These are phyloP conservation scores for Wickerhamiella azyma DNA, from an alignment of 805 yeast species.

Conservation along the genomic window DNA sequence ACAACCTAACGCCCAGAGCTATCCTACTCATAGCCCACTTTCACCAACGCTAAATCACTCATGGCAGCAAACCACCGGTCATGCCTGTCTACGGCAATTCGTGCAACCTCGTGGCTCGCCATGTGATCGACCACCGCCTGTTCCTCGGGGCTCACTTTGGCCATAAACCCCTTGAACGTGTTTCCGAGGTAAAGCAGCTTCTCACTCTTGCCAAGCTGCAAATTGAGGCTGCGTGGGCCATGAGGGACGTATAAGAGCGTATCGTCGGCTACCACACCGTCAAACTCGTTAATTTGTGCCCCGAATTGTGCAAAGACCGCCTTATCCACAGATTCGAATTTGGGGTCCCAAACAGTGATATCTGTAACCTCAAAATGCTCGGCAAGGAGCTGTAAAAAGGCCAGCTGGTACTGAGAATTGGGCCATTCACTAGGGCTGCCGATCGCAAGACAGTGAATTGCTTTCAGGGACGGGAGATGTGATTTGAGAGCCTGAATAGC, in stretches of 20 bases:
- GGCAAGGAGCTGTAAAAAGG: slow-evolving; percentile 35
- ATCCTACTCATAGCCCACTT: too few relatives aligned
- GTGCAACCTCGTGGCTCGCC: not conserved
- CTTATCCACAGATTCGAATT: slow-evolving; percentile 36
- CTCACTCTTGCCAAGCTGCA: slow-evolving; percentile 11
- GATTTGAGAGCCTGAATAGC: not conserved
- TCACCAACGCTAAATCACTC: slow-evolving; percentile 19
- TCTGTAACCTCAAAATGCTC: slow-evolving; percentile 18
- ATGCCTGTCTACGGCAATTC: slow-evolving; percentile 7
- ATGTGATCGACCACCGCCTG: slow-evolving; percentile 6
- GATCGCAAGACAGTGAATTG: slow-evolving; percentile 54
- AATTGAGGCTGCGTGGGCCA: slow-evolving; percentile 39
- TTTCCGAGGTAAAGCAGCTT: slow-evolving; percentile 18
- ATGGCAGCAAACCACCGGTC: slow-evolving; percentile 24
- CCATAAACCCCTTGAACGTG: slow-evolving; percentile 16
- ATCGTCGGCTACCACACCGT: slow-evolving; percentile 11
- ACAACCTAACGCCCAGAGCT: too few relatives aligned
- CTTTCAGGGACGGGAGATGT: not conserved
- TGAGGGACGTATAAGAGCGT: slow-evolving; percentile 58
- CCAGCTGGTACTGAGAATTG: slow-evolving; percentile 50
- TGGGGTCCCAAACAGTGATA: slow-evolving; percentile 53
- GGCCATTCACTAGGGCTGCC: slow-evolving; percentile 43
- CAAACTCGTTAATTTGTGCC: slow-evolving; percentile 19
- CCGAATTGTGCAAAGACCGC: slow-evolving; percentile 23
- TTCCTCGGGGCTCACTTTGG: slow-evolving; percentile 25